Evolutionary conservation across 257 asterid genomes (phyloP).

Genomic region (Craterostigma plantagineum): DNA sequence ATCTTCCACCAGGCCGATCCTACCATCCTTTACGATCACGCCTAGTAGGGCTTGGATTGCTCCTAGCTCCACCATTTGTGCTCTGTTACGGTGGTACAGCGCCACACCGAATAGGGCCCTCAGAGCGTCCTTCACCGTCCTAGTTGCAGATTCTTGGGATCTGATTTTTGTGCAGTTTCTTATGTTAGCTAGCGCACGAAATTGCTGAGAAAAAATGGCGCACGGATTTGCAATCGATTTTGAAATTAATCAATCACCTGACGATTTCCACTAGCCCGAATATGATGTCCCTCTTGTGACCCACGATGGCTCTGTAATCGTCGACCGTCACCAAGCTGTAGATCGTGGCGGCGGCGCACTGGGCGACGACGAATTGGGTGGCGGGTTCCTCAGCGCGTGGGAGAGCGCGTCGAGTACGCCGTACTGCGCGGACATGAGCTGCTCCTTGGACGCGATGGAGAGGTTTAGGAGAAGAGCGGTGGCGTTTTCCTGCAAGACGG

Average conservation of each 20-base stretch:
- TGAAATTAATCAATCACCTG: conserved; percentile 5
- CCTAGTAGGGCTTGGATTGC: conserved; percentile 60
- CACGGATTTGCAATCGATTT: no score
- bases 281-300: conserved; percentile 75
- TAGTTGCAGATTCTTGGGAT: conserved; percentile 32
- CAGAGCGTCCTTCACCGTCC: conserved; percentile 67
- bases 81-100: conserved; percentile 54
- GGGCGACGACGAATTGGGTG: conserved; percentile 46
- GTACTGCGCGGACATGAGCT: conserved; percentile 41
- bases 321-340: conserved; percentile 54
- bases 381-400: conserved; percentile 78
- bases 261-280: conserved; percentile 66
- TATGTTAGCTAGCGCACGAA: no score
- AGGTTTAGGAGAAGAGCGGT: conserved; percentile 74
- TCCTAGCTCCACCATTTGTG: conserved; percentile 65
- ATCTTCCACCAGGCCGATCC: conserved; percentile 68
- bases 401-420: conserved; percentile 91
- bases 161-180: no score
- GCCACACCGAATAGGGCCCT: conserved; percentile 65
- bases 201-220: no score
- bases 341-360: conserved; percentile 77
- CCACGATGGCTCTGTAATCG: conserved; percentile 49
- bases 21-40: conserved; percentile 46
- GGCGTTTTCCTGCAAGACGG: conserved; percentile 65
- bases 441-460: conserved; percentile 62